phyloP scores from a whole-genome alignment of 352 stramenopile genomes.

The Pythium coloratum region DNA sequence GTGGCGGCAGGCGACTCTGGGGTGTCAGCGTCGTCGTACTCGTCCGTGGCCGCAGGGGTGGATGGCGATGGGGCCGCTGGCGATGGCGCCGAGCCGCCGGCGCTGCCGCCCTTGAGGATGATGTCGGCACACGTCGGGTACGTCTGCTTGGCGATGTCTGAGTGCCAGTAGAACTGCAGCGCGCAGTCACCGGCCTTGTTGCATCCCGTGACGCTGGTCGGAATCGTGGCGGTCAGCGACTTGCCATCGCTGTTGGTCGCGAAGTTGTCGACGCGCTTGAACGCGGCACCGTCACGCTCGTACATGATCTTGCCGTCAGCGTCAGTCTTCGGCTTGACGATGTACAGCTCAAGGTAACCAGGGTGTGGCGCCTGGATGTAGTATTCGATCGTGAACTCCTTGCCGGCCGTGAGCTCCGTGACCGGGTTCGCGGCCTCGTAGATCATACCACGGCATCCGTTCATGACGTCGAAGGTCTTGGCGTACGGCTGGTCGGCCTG shows the following conservation, averaged over 20 bases:
- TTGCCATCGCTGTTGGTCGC: conserved; percentile 33
- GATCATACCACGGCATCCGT: conserved; percentile 57
- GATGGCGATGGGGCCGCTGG: conserved; percentile 11
- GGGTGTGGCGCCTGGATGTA: conserved; percentile 60
- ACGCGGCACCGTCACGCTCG: conserved; percentile 27
- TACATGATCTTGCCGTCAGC: conserved; percentile 47
- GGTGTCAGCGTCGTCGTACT: background rate
- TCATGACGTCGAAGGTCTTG: conserved; percentile 56
- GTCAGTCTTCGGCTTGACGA: conserved; percentile 54
- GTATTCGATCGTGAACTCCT: conserved; percentile 49
- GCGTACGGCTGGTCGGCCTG: conserved; percentile 43
- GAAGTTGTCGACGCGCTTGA: conserved; percentile 48
- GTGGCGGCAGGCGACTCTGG: background rate
- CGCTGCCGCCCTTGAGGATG: conserved; percentile 32
- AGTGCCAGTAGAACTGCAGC: conserved; percentile 68
- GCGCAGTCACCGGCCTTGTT: conserved; percentile 42
- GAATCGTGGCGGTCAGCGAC: conserved; percentile 37
- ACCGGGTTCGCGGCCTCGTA: conserved; percentile 49
- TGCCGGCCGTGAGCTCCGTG: conserved; percentile 40
- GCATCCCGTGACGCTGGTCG: conserved; percentile 44
- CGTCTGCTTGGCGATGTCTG: conserved; percentile 54
- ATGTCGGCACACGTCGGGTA: conserved; percentile 63
- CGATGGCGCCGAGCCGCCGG: background rate
- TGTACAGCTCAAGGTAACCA: conserved; percentile 48
- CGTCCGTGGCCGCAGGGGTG: background rate